These are phyloP conservation scores for Cercospora beticola DNA, from an alignment of 2,329 filamentous ascomycete genomes.

Conservation along the genomic window DNA sequence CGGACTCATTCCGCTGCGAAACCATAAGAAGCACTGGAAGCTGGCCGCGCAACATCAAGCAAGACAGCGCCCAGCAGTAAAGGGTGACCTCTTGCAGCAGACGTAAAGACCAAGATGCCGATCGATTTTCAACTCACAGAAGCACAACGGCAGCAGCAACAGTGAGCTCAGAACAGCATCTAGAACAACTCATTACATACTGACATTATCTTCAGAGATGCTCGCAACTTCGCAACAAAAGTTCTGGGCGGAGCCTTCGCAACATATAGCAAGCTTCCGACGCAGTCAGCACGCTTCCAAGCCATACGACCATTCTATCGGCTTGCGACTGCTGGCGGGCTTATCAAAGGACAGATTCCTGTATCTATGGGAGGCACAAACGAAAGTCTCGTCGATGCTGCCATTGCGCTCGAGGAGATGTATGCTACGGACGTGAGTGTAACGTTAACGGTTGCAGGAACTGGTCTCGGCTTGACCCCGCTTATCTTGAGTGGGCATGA, in stretches of 20 bases:
- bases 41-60: background rate
- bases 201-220: slow-evolving; percentile 18
- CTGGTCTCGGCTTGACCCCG: slow-evolving; percentile 54
- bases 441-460: slow-evolving; percentile 53
- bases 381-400: slow-evolving; percentile 49
- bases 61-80: background rate
- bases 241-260: slow-evolving; percentile 31
- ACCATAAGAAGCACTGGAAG: background rate
- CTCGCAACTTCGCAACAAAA: slow-evolving; percentile 31
- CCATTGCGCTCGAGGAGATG: slow-evolving; percentile 55
- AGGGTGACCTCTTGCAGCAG: background rate
- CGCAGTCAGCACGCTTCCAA: slow-evolving; percentile 47
- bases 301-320: slow-evolving; percentile 50
- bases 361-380: slow-evolving; percentile 48
- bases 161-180: background rate
- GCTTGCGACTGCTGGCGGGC: slow-evolving; percentile 45
- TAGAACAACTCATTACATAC: background rate
- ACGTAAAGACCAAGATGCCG: slow-evolving; percentile 6
- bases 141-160: slow-evolving; percentile 8
- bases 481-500: slow-evolving; percentile 49
- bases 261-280: slow-evolving; percentile 30
- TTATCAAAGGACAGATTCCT: slow-evolving; percentile 52
- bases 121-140: slow-evolving; percentile 14
- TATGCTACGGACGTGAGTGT: slow-evolving; percentile 53
- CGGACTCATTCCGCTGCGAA: background rate